Conservation (phyloP, 108 stramenopile species). For the Pseudonitzschia multiseries region DNA sequence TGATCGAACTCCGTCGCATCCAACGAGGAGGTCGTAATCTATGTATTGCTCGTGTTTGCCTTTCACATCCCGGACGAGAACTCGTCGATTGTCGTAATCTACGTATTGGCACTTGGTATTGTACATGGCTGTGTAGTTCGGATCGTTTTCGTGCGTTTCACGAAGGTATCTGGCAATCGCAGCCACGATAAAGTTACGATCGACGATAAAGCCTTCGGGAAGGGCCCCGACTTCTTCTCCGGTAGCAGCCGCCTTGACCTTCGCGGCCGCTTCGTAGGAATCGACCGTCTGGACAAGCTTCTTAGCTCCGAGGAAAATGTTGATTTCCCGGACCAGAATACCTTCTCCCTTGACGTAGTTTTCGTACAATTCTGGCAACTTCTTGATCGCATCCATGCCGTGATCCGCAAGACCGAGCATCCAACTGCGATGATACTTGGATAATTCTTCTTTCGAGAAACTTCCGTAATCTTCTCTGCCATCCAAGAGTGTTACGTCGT, state of each 20-base stretch:
- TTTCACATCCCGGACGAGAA: conserved; percentile 30
- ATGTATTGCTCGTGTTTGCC: conserved; percentile 44
- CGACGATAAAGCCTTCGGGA: conserved; percentile 45
- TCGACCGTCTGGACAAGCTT: conserved; percentile 14
- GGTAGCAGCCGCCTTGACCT: neutral
- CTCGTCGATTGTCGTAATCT: conserved; percentile 45
- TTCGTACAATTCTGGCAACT: conserved; percentile 41
- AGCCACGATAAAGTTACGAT: conserved; percentile 59
- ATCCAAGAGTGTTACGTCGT: conserved; percentile 52
- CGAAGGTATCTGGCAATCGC: conserved; percentile 44
- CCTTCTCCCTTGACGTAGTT: conserved; percentile 47
- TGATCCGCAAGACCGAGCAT: conserved; percentile 58
- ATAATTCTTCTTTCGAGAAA: conserved; percentile 34
- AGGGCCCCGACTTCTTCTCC: neutral
- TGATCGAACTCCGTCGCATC: conserved; percentile 56
- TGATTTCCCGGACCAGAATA: conserved; percentile 20
- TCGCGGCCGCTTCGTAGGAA: neutral
- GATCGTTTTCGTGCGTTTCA: conserved; percentile 29
- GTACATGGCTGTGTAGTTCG: conserved; percentile 24
- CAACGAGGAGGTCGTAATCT: conserved; percentile 53
- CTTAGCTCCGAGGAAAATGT: conserved; percentile 35
- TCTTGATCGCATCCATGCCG: conserved; percentile 47
- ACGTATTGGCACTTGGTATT: conserved; percentile 41
- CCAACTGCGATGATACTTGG: conserved; percentile 46
- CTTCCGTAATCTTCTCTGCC: conserved; percentile 38